Evolutionary conservation across 2,329 filamentous ascomycete species (phyloP), one percentile per base, ranked within the genome.

Genomic region (Karstenula rhodostoma): DNA sequence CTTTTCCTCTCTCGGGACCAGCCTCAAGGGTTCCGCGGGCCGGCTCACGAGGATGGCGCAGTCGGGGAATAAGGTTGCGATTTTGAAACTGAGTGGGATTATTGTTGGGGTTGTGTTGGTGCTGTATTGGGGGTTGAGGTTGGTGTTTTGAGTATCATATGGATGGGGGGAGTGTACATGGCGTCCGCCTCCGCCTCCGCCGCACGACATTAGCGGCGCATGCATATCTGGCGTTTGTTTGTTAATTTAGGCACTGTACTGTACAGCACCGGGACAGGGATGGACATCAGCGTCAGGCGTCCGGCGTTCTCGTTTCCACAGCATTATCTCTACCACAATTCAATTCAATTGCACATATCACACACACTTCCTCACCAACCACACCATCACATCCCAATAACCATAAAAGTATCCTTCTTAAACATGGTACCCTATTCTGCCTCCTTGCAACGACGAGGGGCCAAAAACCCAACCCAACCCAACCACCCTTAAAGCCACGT

Each of bases 21-120:
- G 89, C 65, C 82, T 99, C 62, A 94, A 93, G 76, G 93, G 93
- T 46, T 96, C 91, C 66, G 93, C 93, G 13, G 84, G 86, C 51
- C 87, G 95, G 13, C 81, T 99, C 49, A 92, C 90, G 23, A 89
- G 93, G 63, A 98, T 98, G 93, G 95, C 95, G 48, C 89, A 90
- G 54, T 88, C 89, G 56, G 95, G 95, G 53, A 96, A 97, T 80
- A 94, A 93, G 71, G 87, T 97, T 43, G 94, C 95, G 17, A 90
- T 98, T 42, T 79, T 99, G 62, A 97, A 97, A 79, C 83, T 99
- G 51, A 89, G 93, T 0, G 94, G 87, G 25, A 96, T 97, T 42
- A 84, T 96, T 25, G 85, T 94, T 46, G 93, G 81, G 7, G 79
- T 82, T 9, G 89, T 96, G 49, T 70, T 98, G 56, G 78, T 93